Evolutionary conservation across 2,329 filamentous ascomycete species (phyloP), one percentile per base, ranked within the genome.

Genomic region (Claviceps africana): DNA sequence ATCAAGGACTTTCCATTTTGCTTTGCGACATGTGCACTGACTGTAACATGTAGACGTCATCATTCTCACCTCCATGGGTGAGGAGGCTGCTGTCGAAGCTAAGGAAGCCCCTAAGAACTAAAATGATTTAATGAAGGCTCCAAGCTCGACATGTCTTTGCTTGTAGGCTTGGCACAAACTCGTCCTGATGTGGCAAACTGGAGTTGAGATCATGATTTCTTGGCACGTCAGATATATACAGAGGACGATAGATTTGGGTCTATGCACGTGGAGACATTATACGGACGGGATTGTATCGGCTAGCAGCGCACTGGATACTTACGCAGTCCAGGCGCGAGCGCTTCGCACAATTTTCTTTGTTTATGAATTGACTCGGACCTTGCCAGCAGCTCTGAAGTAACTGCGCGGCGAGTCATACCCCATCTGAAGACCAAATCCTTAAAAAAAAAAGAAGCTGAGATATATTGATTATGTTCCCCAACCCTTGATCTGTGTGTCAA

Each of bases 41-140:
- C 42, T 31, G 2, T 37, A 19, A n/a, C 28, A 30, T 40, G 21
- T 25, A 95, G 89, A 89, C 74, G 85, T 97, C 65, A 85, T 91
- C 64, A 82, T 98, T 70, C 86, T 95, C 69, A 87, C 88, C 65
- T 83, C 93, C 70, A 98, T 98, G 93, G 87, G 87, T 68, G 91
- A 98, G 77, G 87, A 97, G 80, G 75, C 79, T 64, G 86, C 84
- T 67, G 85, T 96, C 70, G 90, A 96, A 69, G 86, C 83, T 74
- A 97, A 97, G 83, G 90, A 96, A 76, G 88, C 87, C 71, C 83
- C 86, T 71, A 62, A 62, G 56, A 53, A 55, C 53, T 66, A 65
- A 64, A 57, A n/a, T 43, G 53, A 42, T 51, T 35, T 25, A 28
- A 48, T 54, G 51, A 54, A 43, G 33, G 39, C 45, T 53, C 56